Conservation (phyloP, 805 yeast genomes). For the Debaryomyces castellii region DNA sequence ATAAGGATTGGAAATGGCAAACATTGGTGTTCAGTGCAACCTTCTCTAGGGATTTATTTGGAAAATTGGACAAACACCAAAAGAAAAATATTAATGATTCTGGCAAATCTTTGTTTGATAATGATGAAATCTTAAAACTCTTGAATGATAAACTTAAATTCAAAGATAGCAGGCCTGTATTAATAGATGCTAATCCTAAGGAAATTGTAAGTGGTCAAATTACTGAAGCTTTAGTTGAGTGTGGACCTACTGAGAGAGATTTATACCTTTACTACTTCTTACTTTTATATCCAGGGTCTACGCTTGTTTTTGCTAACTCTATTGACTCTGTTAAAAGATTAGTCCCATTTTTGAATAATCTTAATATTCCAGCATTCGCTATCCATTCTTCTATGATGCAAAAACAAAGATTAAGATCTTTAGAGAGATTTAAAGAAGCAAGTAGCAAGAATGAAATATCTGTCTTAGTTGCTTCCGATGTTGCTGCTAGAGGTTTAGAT, state of each 20-base stretch:
- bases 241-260: slow-evolving; percentile 88
- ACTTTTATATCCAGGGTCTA: slow-evolving; percentile 81
- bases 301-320: slow-evolving; percentile 91
- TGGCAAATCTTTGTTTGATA: slow-evolving; percentile 38
- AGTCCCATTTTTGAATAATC: slow-evolving; percentile 68
- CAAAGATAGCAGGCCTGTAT: slow-evolving; percentile 61
- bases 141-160: slow-evolving; percentile 71
- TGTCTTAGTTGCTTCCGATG: slow-evolving; percentile 90
- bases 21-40: slow-evolving; percentile 95
- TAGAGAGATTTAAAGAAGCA: slow-evolving; percentile 74
- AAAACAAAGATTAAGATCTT: slow-evolving; percentile 81
- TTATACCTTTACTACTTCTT: slow-evolving; percentile 85
- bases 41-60: slow-evolving; percentile 77
- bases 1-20: slow-evolving; percentile 56
- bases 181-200: slow-evolving; percentile 85
- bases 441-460: slow-evolving; percentile 49
- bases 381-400: slow-evolving; percentile 95
- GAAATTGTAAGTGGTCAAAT: slow-evolving; percentile 73
- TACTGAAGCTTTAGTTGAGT: slow-evolving; percentile 85
- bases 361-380: slow-evolving; percentile 69
- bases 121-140: slow-evolving; percentile 63
- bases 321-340: slow-evolving; percentile 90
- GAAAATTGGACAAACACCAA: slow-evolving; percentile 55
- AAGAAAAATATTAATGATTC: slow-evolving; percentile 20
- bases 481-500: slow-evolving; percentile 97